Evolutionary conservation across 2,329 filamentous ascomycete species (phyloP), one percentile per base, ranked within the genome.

Genomic region (Clonostachys sp.): DNA sequence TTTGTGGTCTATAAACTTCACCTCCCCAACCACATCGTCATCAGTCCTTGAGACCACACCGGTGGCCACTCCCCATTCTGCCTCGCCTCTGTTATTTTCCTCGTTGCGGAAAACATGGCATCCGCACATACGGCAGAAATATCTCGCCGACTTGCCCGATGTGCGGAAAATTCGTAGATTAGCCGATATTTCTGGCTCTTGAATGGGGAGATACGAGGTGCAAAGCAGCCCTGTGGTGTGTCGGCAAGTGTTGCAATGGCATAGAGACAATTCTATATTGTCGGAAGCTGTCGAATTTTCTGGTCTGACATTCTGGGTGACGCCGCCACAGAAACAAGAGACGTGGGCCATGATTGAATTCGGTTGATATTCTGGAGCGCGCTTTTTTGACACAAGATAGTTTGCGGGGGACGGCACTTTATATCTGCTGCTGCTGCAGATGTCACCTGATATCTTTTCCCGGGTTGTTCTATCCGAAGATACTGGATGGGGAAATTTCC

Each of bases 11-110:
- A 34, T 30, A 30, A 30, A 30, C 9, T 30, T 30, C 9, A 30
- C 48, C n/a, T 42, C 44, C 35, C 17, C 36, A 20, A 45, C 40
- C 10, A 10, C 13, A 14, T 24, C 18, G 10, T 41, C 42, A 0
- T 18, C 34, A 5, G 35, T 16, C 36, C 51, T 12, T 30, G 50
- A 45, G 20, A 71, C 59, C 3, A 61, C 55, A 1, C 70, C 68
- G 1, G 71, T 71, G 10, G 68, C 65, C 2, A 66, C 64, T 20
- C 56, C 60, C 69, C 67, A 71, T 4, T 42, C 35, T 44, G 33
- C 16, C 12, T 16, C 12, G 3, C 18, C 14, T 42, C 6, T 18
- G 6, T 9, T 30, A 42, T 8, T 24, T 8, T n/a, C 36, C 17
- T 39, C 3, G 14, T 8, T n/a, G 17, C 17, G 12, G 18, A 47